These are phyloP conservation scores for Lepiota brunneoincarnata DNA, from an alignment of 768 basidiomycete genomes.

Conservation along the genomic window DNA sequence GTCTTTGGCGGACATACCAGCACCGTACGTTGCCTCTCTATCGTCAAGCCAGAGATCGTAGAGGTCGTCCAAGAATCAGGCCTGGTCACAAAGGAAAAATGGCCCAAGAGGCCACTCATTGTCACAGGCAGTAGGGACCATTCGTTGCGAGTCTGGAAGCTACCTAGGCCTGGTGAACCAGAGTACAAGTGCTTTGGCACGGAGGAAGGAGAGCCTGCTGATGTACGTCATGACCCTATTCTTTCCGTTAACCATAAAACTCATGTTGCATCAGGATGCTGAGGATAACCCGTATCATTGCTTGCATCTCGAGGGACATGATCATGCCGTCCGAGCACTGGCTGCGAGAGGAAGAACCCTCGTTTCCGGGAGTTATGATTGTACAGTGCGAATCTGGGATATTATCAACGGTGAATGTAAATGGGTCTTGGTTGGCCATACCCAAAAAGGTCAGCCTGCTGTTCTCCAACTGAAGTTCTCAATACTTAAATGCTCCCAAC, in stretches of 20 bases:
- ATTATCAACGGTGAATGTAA: conserved; percentile 79
- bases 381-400: conserved; percentile 94
- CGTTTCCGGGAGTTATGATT: conserved; percentile 96
- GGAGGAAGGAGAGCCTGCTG: conserved; percentile 45
- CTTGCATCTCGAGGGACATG: conserved; percentile 82
- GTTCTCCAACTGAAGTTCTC: conserved; percentile 5
- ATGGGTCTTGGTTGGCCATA: conserved; percentile 82
- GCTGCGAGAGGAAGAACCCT: conserved; percentile 87
- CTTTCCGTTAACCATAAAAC: too few relatives aligned
- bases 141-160: conserved; percentile 58
- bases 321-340: conserved; percentile 88
- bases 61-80: conserved; percentile 68
- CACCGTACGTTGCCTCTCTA: conserved; percentile 93
- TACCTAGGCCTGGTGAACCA: conserved; percentile 63
- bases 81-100: conserved; percentile 63
- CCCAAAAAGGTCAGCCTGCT: conserved; percentile 73
- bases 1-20: conserved; percentile 97
- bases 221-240: too few relatives aligned
- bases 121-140: conserved; percentile 75
- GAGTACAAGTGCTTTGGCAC: conserved; percentile 67
- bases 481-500: background rate
- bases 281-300: conserved; percentile 88
- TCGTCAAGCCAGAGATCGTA: conserved; percentile 90
- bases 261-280: conserved; percentile 41
- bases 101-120: conserved; percentile 64